Conservation (phyloP, 2,329 filamentous ascomycete species). For the Diatrype stigma region DNA sequence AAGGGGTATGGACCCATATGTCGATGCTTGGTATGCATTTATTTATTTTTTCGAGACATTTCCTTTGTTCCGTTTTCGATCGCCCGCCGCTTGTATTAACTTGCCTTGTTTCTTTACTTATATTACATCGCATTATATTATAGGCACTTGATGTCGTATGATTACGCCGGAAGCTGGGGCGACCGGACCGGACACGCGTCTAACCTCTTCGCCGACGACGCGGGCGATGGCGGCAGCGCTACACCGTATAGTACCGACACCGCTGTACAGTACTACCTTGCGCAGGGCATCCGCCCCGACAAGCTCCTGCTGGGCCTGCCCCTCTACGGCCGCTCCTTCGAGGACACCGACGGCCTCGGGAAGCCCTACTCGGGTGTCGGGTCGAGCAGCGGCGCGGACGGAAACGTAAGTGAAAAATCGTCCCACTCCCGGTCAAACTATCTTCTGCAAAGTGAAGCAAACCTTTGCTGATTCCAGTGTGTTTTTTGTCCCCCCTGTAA, state of each 20-base stretch:
- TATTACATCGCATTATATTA: too few species aligned
- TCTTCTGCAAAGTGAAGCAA: too few species aligned
- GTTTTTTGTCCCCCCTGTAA: too few species aligned
- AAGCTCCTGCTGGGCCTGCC: conserved; percentile 77
- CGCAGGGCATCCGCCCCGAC: conserved; percentile 49
- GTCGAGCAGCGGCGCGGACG: conserved; percentile 51
- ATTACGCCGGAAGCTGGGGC: conserved; percentile 68
- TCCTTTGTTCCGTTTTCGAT: not conserved
- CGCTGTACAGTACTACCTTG: conserved; percentile 61
- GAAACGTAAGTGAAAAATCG: too few species aligned
- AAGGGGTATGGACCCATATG: conserved; percentile 48
- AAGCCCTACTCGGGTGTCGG: conserved; percentile 60
- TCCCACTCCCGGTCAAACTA: too few species aligned
- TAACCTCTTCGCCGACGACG: conserved; percentile 57
- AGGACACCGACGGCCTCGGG: conserved; percentile 63
- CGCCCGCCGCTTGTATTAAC: too few species aligned
- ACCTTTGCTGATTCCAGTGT: too few species aligned
- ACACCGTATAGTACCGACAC: conserved; percentile 68
- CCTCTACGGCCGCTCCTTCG: conserved; percentile 74
- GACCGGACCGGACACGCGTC: conserved; percentile 60
- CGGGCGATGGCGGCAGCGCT: conserved; percentile 47
- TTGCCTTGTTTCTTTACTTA: too few species aligned
- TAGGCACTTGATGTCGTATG: conserved; percentile 62
- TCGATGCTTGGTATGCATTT: conserved; percentile 48
- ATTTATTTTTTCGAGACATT: not conserved